Evolutionary conservation across 2,329 filamentous ascomycete genomes (phyloP).

Genomic region (Aschersonia sp.): DNA sequence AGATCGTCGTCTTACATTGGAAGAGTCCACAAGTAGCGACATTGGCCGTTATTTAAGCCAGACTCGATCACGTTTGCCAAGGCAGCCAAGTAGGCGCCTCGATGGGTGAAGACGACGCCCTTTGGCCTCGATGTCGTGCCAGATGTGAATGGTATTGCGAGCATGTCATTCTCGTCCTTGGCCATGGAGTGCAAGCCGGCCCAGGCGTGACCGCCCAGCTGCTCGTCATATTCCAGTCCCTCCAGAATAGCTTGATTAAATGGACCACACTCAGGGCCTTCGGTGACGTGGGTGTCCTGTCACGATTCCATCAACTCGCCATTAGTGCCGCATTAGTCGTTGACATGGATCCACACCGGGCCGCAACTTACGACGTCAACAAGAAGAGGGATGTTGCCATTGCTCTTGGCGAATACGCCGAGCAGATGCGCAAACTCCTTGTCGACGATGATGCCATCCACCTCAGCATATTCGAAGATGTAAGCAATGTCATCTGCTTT

Average conservation of each 20-base stretch:
- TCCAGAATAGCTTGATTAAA: conserved; percentile 77
- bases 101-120: conserved; percentile 82
- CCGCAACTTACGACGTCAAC: conserved; percentile 44
- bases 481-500: conserved; percentile 79
- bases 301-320: not conserved
- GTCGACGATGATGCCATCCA: conserved; percentile 78
- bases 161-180: conserved; percentile 61
- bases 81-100: conserved; percentile 73
- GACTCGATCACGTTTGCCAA: conserved; percentile 81
- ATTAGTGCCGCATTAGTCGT: not conserved
- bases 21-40: conserved; percentile 80
- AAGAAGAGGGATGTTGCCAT: conserved; percentile 54
- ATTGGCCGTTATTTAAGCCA: conserved; percentile 61
- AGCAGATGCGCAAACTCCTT: conserved; percentile 62
- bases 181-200: conserved; percentile 55
- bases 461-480: conserved; percentile 78
- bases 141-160: conserved; percentile 86
- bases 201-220: conserved; percentile 61
- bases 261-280: conserved; percentile 59
- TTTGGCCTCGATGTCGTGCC: conserved; percentile 88
- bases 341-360: not conserved
- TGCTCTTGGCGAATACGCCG: conserved; percentile 43
- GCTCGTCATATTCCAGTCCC: conserved; percentile 56
- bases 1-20: conserved; percentile 58
- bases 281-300: conserved; percentile 63